Base-by-base conservation (phyloP, 306 rosid genomes). In the Sesbania bispinosa region DNA sequence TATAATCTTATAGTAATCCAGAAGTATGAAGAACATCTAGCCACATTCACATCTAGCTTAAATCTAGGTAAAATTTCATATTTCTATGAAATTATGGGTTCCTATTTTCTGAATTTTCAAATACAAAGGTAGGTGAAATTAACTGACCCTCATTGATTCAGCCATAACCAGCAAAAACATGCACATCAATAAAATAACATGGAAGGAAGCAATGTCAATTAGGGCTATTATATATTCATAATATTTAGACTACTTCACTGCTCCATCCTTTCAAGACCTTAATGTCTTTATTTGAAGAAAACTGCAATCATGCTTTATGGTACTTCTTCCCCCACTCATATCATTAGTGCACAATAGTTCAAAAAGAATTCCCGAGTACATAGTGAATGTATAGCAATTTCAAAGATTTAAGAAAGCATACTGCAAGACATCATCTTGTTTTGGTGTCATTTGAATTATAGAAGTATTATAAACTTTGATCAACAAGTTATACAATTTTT, bases 211-310 rank as follows among this genome's bases (percentile, higher is more conserved):
- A 32, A 32, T 32, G 9, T 32, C 8, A 32, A 32, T 1, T 32
- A 32, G 36, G 36, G 36, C 36, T 23, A 11, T 35, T n/a, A n/a
- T n/a, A n/a, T n/a, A n/a, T n/a, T n/a, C n/a, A n/a, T n/a, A n/a
- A n/a, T n/a, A n/a, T n/a, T n/a, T n/a, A n/a, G n/a, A n/a, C n/a
- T n/a, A n/a, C n/a, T n/a, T n/a, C n/a, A n/a, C n/a, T n/a, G n/a
- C n/a, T n/a, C n/a, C n/a, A n/a, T n/a, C n/a, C n/a, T n/a, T 46
- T 68, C 27, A 68, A 59, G 9, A 77, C 63, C 71, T 7, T 30
- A n/a, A n/a, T 43, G 29, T 47, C 36, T 46, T 43, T 16, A 16
- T 35, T 46, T 24, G 14, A 67, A 69, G 35, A 39, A 76, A 76
- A 26, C 7, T 24, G 23, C 5, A 6, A 14, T 41, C n/a, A n/a